phyloP scores from a whole-genome alignment of 2,329 filamentous ascomycete genomes.

The Cyanodermella asteris region DNA sequence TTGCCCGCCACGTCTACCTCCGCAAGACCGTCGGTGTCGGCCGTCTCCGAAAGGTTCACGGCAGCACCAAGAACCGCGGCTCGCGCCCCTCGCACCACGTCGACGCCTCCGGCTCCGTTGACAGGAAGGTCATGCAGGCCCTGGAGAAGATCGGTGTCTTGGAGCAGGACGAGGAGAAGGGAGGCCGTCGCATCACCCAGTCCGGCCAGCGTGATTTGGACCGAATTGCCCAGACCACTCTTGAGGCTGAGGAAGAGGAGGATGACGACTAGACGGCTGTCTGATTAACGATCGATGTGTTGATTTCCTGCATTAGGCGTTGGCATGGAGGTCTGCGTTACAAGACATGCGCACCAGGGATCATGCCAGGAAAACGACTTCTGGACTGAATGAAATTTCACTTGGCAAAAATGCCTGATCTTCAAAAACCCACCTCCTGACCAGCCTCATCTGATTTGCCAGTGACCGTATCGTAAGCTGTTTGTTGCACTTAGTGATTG shows the following conservation, averaged over 20 bases:
- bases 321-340: no score
- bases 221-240: conserved; percentile 63
- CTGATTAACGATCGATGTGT: no score
- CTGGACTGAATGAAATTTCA: no score
- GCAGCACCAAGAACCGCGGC: conserved; percentile 91
- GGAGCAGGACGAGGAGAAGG: conserved; percentile 95
- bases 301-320: no score
- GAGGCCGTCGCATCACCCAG: conserved; percentile 95
- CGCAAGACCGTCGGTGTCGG: conserved; percentile 98
- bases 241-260: conserved; percentile 47
- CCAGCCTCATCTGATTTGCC: no score
- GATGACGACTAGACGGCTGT: conserved; percentile 25
- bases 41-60: conserved; percentile 91
- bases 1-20: conserved; percentile 97
- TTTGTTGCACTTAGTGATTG: no score
- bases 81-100: conserved; percentile 82
- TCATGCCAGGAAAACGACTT: no score
- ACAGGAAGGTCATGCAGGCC: conserved; percentile 92
- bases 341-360: no score
- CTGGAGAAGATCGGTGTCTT: conserved; percentile 99
- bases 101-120: conserved; percentile 81
- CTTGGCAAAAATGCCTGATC: no score
- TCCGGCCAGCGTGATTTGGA: conserved; percentile 97
- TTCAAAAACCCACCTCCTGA: no score
- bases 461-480: no score